Conservation (phyloP, 345 rosid genomes). For the Lagerstroemia speciosa region DNA sequence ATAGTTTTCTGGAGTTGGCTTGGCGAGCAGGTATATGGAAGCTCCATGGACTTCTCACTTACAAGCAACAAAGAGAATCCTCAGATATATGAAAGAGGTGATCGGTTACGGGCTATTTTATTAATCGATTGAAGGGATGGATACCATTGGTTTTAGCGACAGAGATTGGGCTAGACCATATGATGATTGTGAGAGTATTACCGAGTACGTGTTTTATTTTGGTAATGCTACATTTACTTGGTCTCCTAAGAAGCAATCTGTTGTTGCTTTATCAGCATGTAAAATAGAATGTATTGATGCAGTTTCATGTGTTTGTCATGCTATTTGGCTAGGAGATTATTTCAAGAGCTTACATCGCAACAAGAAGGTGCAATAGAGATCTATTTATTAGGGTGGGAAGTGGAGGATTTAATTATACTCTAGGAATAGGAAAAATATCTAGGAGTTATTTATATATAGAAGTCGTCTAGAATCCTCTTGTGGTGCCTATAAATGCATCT, state of each 20-base stretch:
- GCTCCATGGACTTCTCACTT: neutral
- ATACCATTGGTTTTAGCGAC: neutral
- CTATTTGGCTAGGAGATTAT: no score
- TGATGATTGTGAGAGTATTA: constrained; percentile 1
- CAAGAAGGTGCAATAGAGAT: no score
- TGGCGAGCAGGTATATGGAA: neutral
- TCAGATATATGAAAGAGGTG: neutral
- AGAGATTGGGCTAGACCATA: neutral
- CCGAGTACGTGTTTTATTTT: neutral
- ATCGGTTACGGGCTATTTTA: neutral
- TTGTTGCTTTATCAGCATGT: neutral
- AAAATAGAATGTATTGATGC: constrained; percentile 4
- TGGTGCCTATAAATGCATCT: no score
- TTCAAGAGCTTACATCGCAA: no score
- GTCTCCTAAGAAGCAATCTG: constrained; percentile 2
- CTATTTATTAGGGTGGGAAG: no score
- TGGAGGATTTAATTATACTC: no score
- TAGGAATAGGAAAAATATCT: no score
- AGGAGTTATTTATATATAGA: no score
- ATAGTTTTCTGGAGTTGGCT: neutral
- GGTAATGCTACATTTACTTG: neutral
- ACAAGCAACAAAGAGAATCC: neutral
- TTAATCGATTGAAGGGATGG: neutral
- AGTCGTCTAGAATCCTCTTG: no score
- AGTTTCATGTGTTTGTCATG: no score